These are phyloP conservation scores for Zea mays DNA, from an alignment of 176 grass and related monocot genomes.

Conservation along the genomic window Zm-B73-REFERENCE-NAM-5.0 NC_050100.1:220471001-220471500, in stretches of 20 bases:
- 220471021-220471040: no score
- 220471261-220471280: not conserved
- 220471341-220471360: not conserved
- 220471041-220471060: no score
- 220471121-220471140: not conserved
- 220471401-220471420: constrained; percentile 7
- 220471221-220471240: no score
- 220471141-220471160: not conserved
- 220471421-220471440: not conserved
- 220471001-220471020: no score
- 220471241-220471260: not conserved
- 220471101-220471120: no score
- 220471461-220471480: constrained; percentile 15
- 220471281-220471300: not conserved
- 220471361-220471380: constrained; percentile 36
- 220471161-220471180: not conserved
- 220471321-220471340: not conserved
- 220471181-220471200: not conserved
- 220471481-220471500: not conserved
- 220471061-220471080: no score
- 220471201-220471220: not conserved
- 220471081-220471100: no score
- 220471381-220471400: constrained; percentile 21
- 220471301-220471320: not conserved
- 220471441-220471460: constrained; percentile 3